phyloP scores from a whole-genome alignment of 257 asterid genomes.

The Penstemon newberryi region DNA sequence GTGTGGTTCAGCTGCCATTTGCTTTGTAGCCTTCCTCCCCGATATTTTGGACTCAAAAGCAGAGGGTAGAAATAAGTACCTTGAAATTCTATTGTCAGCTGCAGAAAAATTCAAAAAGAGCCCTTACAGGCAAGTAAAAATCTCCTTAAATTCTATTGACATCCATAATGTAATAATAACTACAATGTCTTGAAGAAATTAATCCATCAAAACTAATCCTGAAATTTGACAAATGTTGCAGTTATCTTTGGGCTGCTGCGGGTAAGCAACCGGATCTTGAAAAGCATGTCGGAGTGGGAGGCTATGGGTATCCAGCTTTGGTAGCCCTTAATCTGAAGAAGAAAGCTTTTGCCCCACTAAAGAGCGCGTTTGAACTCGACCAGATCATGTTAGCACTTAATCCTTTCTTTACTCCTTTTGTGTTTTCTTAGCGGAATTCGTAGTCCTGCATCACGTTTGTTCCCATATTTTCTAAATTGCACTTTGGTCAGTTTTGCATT shows the following conservation, averaged over 20 bases:
- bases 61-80: conserved; percentile 82
- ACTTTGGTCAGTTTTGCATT: no score
- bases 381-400: conserved; percentile 57
- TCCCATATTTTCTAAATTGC: no score
- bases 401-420: neutral
- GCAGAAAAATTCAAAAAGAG: conserved; percentile 83
- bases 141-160: conserved; percentile 12
- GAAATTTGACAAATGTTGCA: conserved; percentile 37
- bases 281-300: conserved; percentile 86
- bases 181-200: neutral
- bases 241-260: conserved; percentile 90
- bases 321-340: conserved; percentile 84
- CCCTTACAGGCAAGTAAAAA: conserved; percentile 74
- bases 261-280: conserved; percentile 91
- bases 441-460: no score
- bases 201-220: conserved; percentile 3
- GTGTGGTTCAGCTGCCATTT: conserved; percentile 88
- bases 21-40: conserved; percentile 89
- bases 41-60: conserved; percentile 96
- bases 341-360: conserved; percentile 79
- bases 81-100: conserved; percentile 64
- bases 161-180: neutral
- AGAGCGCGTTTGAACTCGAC: conserved; percentile 75
- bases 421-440: neutral
- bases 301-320: conserved; percentile 94